Base-by-base conservation (phyloP, 2,329 filamentous ascomycete species). In the Penicillium janthinellum region DNA sequence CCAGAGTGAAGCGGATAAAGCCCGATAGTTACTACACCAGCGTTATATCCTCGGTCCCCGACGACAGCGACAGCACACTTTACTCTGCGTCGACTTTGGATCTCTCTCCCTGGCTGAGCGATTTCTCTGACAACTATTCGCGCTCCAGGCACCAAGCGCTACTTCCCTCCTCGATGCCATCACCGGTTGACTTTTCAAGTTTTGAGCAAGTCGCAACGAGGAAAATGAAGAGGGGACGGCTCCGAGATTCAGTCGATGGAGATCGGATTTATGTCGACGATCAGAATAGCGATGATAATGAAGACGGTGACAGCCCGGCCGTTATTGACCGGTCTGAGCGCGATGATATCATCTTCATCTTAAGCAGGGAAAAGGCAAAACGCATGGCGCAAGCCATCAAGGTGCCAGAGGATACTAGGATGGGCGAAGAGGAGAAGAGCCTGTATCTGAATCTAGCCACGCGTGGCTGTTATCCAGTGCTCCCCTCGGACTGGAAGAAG, bases 381-480 rank as follows among this genome's bases (percentile, higher is more conserved):
- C 70, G 75, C 34, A 68, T 74, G 67, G 72, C 70, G n/a, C 68
- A 70, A n/a, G 71, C 75, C 1, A 64, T 77, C 25, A 68, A 73
- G 48, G 69, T 83, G 5, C 77, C 78, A 3, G 65, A 70, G 11
- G 75, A 75, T n/a, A 41, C 61, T 6, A 28, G 78, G 80, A 47
- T 87, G 82, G 81, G 78, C 3, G 74, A 80, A 28, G 80, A 82
- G 54, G 83, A 86, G 56, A 79, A 82, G 42, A 78, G 79, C 37
- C 73, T 87, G 2, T 82, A 82, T 63, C 79, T 81, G 58, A 82
- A 82, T 58, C 78, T 87, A 34, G 78, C 78, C 5, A 79, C 82
- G 73, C 82, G 84, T 44, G 84, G 85, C 15, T 82, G 81, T 54
- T 84, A 86, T 71, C 81, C 85, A 10, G 70, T 87, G 1, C 68